Evolutionary conservation across 352 stramenopile species (phyloP), one percentile per base, ranked within the genome.

Genomic region (Globisporangium perplexum): DNA sequence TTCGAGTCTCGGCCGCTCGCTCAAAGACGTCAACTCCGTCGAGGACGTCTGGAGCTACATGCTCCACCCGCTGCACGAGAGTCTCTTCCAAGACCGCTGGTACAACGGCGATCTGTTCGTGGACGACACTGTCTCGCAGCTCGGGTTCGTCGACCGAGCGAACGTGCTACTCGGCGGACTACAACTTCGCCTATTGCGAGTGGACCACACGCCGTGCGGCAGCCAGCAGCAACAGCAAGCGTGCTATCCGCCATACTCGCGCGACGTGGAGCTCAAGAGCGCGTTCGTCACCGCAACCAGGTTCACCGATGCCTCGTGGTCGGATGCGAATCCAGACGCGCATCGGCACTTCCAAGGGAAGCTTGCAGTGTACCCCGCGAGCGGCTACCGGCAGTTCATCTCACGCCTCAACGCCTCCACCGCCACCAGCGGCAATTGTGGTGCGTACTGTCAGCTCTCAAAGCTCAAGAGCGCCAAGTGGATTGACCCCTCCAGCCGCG

Each of bases 131-230:
- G 68, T 81, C 24, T 77, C 55, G 10, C 77, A 76, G 15, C 54
- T 86, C n/a, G 74, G 71, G 10, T n/a, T 83, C 17, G 65, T 83
- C 3, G 69, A 71, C 44, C 62, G 69, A 17, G 50, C 63, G 7
- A 71, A 82, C 38, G 14, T 83, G 35, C 72, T 91, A n/a, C 66
- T 91, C 5, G 81, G 80, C 24, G 74, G 73, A 0, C 48, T 89
- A 1, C 69, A 87, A 22, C 51, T 88, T 1, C 69, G 74, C 4
- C 65, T 81, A 22, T 10, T 86, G 30, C 77, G 76, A 26, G 74
- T 87, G 3, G 41, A 57, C 12, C 63, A 68, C 23, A 30, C 50
- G 14, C 67, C 60, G 11, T 74, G 57, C 36, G 14, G 8, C 53
- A 33, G 30, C 12, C 17, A 38, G 59, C 7, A 38, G 24, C 38